These are phyloP conservation scores for Quercus variabilis DNA, from an alignment of 306 rosid species.

Conservation along the genomic window DNA sequence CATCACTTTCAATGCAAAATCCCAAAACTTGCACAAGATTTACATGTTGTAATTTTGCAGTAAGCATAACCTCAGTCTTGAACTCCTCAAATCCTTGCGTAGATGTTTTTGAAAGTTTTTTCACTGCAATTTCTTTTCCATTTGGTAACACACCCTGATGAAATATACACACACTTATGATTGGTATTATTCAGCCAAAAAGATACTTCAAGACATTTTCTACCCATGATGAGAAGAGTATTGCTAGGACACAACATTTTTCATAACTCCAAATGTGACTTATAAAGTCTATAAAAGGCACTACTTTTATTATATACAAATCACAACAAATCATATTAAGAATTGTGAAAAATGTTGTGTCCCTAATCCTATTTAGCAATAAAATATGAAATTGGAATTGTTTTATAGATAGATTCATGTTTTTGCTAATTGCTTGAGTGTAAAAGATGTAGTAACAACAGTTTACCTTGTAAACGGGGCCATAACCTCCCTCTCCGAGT, in stretches of 20 bases:
- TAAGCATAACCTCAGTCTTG: slow-evolving; percentile 42
- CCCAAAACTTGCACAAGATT: slow-evolving; percentile 42
- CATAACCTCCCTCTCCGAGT: slow-evolving; percentile 58
- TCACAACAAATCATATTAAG: too few relatives aligned
- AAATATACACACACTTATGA: background rate
- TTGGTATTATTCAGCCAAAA: background rate
- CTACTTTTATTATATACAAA: too few relatives aligned
- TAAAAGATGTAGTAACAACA: background rate
- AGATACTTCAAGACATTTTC: background rate
- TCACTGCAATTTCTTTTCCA: slow-evolving; percentile 43
- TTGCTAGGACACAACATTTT: too few relatives aligned
- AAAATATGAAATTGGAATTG: background rate
- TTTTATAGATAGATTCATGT: background rate
- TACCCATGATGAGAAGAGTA: background rate
- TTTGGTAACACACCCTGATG: slow-evolving; percentile 24
- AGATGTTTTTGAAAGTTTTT: slow-evolving; percentile 40
- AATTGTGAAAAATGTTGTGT: too few relatives aligned
- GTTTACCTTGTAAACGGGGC: slow-evolving; percentile 44
- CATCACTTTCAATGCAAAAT: slow-evolving; percentile 31
- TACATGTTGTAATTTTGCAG: slow-evolving; percentile 46
- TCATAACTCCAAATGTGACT: too few relatives aligned
- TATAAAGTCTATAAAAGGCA: too few relatives aligned
- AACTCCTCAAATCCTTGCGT: slow-evolving; percentile 51
- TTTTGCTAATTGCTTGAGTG: background rate
- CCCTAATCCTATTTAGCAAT: too few relatives aligned